Evolutionary conservation across 305 asterid species (phyloP).

Genomic region (Fraxinus latifolia): DNA sequence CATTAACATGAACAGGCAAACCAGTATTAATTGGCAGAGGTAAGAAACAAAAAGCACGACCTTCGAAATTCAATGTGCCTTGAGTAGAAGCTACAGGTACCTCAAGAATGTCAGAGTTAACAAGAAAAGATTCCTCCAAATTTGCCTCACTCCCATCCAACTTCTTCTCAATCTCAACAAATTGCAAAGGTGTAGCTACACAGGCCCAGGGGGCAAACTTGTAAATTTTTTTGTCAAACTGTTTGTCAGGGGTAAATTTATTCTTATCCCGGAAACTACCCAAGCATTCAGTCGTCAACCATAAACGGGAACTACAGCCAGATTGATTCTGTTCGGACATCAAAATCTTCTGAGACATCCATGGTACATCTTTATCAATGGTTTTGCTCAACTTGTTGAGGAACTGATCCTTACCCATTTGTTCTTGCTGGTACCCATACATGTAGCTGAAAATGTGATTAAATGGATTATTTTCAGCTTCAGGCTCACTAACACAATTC

Average conservation of each 20-base stretch:
- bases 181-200: conserved; percentile 71
- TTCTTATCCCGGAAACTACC: conserved; percentile 49
- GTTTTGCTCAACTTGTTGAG: conserved; percentile 66
- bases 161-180: conserved; percentile 43
- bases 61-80: conserved; percentile 55
- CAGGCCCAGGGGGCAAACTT: conserved; percentile 91
- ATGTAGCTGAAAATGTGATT: conserved; percentile 66
- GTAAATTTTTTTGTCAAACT: conserved; percentile 52
- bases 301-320: conserved; percentile 57
- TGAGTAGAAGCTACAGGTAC: conserved; percentile 37
- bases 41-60: conserved; percentile 94
- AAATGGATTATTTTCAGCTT: conserved; percentile 54
- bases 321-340: conserved; percentile 68
- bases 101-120: conserved; percentile 48
- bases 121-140: conserved; percentile 36
- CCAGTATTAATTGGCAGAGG: conserved; percentile 92
- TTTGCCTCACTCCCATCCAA: conserved; percentile 30
- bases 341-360: conserved; percentile 90
- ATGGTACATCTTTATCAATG: conserved; percentile 51
- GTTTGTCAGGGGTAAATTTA: conserved; percentile 47
- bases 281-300: conserved; percentile 87
- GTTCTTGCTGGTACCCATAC: conserved; percentile 54
- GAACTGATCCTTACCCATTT: conserved; percentile 62
- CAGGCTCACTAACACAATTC: conserved; percentile 60
- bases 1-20: conserved; percentile 88